Evolutionary conservation across 2,329 filamentous ascomycete species (phyloP).

Genomic region (Exophiala calicioides): DNA sequence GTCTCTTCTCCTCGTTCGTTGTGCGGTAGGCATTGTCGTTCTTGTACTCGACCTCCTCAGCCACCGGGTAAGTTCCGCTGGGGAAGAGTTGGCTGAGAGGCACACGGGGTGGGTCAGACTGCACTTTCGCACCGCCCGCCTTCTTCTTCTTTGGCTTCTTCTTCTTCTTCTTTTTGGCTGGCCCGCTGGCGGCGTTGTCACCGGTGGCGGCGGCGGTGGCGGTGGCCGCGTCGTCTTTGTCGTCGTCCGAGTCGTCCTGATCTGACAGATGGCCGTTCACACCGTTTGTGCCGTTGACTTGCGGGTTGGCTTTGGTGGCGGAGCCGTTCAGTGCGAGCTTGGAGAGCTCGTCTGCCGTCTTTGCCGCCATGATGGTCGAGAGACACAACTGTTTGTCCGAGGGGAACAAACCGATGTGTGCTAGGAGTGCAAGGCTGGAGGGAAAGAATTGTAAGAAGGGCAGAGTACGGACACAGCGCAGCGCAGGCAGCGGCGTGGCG

Average conservation of each 20-base stretch:
- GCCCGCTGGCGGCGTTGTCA: conserved; percentile 32
- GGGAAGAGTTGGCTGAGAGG: conserved; percentile 73
- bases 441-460: no score
- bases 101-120: conserved; percentile 76
- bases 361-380: conserved; percentile 28
- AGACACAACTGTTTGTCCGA: background rate
- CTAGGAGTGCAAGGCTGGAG: background rate
- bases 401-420: background rate
- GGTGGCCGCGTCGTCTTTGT: conserved; percentile 51
- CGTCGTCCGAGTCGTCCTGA: conserved; percentile 57
- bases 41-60: conserved; percentile 75
- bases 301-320: conserved; percentile 31
- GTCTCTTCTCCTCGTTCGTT: conserved; percentile 80
- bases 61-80: conserved; percentile 70
- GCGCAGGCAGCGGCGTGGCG: no score
- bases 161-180: conserved; percentile 78
- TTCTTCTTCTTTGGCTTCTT: conserved; percentile 76
- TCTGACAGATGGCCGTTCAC: conserved; percentile 50
- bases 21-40: conserved; percentile 78
- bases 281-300: conserved; percentile 33
- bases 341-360: conserved; percentile 31
- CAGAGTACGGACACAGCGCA: no score
- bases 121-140: conserved; percentile 60
- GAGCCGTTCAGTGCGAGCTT: conserved; percentile 37
- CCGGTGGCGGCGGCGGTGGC: conserved; percentile 44